Evolutionary conservation across 176 grass and related monocot genomes (phyloP).

Genomic region (Triticum turgidum): DNA sequence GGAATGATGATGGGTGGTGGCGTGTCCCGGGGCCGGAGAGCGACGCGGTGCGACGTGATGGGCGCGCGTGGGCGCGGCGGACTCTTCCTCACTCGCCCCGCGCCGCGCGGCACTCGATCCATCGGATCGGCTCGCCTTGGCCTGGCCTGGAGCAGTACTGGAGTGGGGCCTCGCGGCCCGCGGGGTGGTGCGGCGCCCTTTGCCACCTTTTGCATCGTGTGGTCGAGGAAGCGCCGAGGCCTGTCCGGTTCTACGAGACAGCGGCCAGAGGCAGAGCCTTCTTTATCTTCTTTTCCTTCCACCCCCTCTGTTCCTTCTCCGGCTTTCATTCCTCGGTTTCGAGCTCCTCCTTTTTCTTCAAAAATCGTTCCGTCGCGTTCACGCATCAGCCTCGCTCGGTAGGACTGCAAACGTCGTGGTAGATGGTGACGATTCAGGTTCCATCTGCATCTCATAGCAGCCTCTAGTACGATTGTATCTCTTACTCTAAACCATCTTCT

Average conservation of each 20-base stretch:
- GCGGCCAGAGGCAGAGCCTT: not conserved
- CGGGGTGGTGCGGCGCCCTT: not conserved
- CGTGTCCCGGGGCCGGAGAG: not conserved
- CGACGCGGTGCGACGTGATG: not conserved
- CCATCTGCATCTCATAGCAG: no score
- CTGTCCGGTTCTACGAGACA: constrained; percentile 31
- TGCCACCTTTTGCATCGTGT: not conserved
- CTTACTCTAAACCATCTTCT: not conserved
- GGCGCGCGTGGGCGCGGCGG: not conserved
- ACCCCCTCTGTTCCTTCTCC: not conserved
- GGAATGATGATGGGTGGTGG: not conserved
- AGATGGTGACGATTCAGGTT: no score
- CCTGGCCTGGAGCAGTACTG: not conserved
- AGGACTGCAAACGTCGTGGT: not conserved
- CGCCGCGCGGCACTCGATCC: not conserved
- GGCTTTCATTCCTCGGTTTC: not conserved
- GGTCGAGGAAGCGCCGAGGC: not conserved
- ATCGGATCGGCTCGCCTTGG: not conserved
- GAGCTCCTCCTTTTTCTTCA: no score
- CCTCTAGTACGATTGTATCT: not conserved
- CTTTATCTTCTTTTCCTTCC: not conserved
- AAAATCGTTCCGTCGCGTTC: not conserved
- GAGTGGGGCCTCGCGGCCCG: not conserved
- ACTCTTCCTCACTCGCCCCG: not conserved
- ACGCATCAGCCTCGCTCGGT: not conserved